Base-by-base conservation (phyloP, 257 asterid genomes). In the Ligustrum vulgare region DNA sequence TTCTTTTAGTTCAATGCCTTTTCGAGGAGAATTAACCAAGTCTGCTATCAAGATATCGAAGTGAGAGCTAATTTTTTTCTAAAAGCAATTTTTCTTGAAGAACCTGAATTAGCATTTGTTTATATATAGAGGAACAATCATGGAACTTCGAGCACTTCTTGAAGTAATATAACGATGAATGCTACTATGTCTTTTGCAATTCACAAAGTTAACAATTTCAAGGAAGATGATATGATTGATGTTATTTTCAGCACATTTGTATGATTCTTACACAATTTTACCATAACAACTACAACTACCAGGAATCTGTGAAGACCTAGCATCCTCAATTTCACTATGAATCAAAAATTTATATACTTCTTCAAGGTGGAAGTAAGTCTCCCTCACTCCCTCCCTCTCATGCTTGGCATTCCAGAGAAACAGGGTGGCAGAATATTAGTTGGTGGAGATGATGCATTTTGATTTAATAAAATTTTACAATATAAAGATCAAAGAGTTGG, bases 231-330 rank as follows among this genome's bases (percentile, higher is more conserved):
- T 45, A 45, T 13, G 7, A 45, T 15, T 45, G 20, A 45, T 45
- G 18, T 45, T 45, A 45, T 45, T 45, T 6, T 45, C 54, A 45
- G 6, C 54, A 45, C 54, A 45, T 45, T 3, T 45, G 13, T 45
- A 45, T 45, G n/a, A 45, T 45, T 45, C 54, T 15, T 45, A 45
- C n/a, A 13, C 54, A 45, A 45, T 45, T 45, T 70, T 43, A 49
- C 69, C 73, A 58, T 51, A 71, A 20, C 81, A 58, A 65, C 51
- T 77, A 25, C 47, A 45, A 78, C 77, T 73, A 60, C 71, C 91
- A 93, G 98, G 98, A 92, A 84, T 67, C 93, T n/a, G 89, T 83
- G 76, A 90, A 86, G 87, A 92, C 97, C 77, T 89, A 85, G 73
- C 96, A 87, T 81, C 96, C 97, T 13, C 54, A 45, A 45, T n/a